Base-by-base conservation (phyloP, 1,139 yeast species). In the Kluyveromyces marxianus region DNA sequence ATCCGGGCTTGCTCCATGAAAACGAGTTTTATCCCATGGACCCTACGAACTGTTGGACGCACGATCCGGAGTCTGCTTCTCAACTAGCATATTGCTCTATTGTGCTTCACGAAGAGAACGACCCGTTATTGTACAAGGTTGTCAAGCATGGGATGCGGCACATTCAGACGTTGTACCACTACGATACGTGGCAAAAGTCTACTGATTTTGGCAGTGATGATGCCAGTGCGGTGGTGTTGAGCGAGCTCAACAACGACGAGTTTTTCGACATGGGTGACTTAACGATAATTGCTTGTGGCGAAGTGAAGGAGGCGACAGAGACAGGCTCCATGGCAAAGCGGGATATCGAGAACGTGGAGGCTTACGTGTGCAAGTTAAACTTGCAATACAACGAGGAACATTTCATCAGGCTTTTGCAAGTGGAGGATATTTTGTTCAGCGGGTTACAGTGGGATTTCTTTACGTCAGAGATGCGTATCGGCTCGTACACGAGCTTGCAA, bases 1-100 rank as follows among this genome's bases (percentile, higher is more conserved):
- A 40, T n/a, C 37, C 43, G 24, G 26, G 33, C n/a, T 34, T 40
- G 38, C 34, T 40, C 7, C 32, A 39, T 7, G 37, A 39, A 39
- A 39, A 32, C 25, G 37, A 6, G 7, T 39, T 32, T 33, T 39
- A 39, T 26, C 42, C 42, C n/a, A 30, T 39, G 32, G 37, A 39
- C 21, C 42, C 42, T 7, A 32, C 24, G 37, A 32, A 39, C 37
- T 40, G 38, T 26, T 40, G 43, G 43, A 40, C 43, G 3, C 43
- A 40, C 25, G 28, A 26, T 32, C 31, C 38, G 3, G 34, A 40
- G 10, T 25, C 33, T 26, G 32, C 21, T 24, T 10, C 14, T 10
- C 7, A 14, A n/a, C 21, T 40, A 25, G 43, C 37, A 7, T 40
- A 40, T 26, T 40, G 43, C 32, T 28, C 33, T 26, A 34, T 40